A percentile compares a stretch with the other conserved stretches of the same genome.
Evolutionary conservation across 805 yeast species (phyloP).

Genomic region (Candida wancherniae): DNA sequence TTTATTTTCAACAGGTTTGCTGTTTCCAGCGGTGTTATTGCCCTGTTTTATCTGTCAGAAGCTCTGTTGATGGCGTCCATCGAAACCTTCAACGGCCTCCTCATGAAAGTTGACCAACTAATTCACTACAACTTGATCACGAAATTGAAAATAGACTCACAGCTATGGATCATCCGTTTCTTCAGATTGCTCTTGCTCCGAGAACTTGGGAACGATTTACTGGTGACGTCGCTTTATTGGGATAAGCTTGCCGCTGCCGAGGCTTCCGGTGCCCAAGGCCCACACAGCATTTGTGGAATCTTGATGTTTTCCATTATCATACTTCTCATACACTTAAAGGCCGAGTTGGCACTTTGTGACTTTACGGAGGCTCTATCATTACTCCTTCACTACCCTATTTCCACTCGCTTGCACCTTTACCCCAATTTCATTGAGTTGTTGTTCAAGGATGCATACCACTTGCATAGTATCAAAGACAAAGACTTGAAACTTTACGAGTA

Average conservation of each 20-base stretch:
- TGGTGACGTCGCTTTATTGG: constrained; percentile 39
- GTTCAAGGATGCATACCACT: constrained; percentile 30
- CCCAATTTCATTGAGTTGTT: constrained; percentile 22
- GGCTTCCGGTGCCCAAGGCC: constrained; percentile 9
- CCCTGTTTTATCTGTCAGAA: constrained; percentile 34
- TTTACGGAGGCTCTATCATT: constrained; percentile 48
- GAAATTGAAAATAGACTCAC: constrained; percentile 44
- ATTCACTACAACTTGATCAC: constrained; percentile 42
- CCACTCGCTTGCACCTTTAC: constrained; percentile 11
- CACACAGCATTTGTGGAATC: constrained; percentile 27
- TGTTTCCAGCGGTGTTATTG: constrained; percentile 36
- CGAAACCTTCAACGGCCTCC: constrained; percentile 42
- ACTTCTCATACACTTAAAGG: constrained; percentile 41
- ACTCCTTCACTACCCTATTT: constrained; percentile 47
- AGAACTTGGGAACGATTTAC: constrained; percentile 41
- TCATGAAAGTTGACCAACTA: constrained; percentile 48
- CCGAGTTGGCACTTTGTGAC: constrained; percentile 43
- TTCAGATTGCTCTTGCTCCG: constrained; percentile 43
- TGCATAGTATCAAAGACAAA: constrained; percentile 29
- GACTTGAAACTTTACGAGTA: constrained; percentile 35
- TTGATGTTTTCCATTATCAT: constrained; percentile 40
- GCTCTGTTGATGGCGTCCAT: constrained; percentile 40
- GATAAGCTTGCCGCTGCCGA: constrained; percentile 40
- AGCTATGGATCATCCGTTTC: constrained; percentile 53
- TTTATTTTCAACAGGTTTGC: constrained; percentile 40